Evolutionary conservation across 352 stramenopile genomes (phyloP).

Genomic region (Phytophthora megakarya): DNA sequence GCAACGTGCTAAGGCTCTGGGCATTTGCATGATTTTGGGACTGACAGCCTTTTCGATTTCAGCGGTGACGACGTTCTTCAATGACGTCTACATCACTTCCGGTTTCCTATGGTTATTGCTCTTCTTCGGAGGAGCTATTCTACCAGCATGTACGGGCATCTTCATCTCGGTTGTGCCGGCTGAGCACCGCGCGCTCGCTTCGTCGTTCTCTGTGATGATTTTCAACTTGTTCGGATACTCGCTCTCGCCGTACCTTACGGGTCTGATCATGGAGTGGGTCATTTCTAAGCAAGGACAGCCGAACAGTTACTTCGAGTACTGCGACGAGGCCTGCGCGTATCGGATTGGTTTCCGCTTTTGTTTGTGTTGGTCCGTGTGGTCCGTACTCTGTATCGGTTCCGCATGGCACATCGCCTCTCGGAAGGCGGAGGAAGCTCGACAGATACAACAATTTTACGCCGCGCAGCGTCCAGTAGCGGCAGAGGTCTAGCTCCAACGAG

Average conservation of each 20-base stretch:
- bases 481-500: conserved; percentile 28
- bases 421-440: conserved; percentile 55
- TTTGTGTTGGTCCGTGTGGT: conserved; percentile 83
- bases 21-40: conserved; percentile 78
- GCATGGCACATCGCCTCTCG: conserved; percentile 61
- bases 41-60: conserved; percentile 70
- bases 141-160: conserved; percentile 84
- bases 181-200: conserved; percentile 75
- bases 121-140: conserved; percentile 82
- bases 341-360: conserved; percentile 82
- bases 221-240: conserved; percentile 87
- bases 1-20: conserved; percentile 74
- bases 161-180: conserved; percentile 84
- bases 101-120: conserved; percentile 80
- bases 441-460: conserved; percentile 65
- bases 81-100: conserved; percentile 76
- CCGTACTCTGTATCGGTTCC: conserved; percentile 69
- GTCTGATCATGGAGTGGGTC: conserved; percentile 82
- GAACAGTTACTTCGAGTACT: conserved; percentile 72
- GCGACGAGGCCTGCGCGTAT: conserved; percentile 83
- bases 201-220: conserved; percentile 81
- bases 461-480: conserved; percentile 30
- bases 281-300: conserved; percentile 61
- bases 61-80: conserved; percentile 77
- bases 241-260: conserved; percentile 78